These are phyloP conservation scores for Nowakowskiella sp. DNA, from an alignment of 192 early-diverging fungal species.

Conservation along the genomic window DNA sequence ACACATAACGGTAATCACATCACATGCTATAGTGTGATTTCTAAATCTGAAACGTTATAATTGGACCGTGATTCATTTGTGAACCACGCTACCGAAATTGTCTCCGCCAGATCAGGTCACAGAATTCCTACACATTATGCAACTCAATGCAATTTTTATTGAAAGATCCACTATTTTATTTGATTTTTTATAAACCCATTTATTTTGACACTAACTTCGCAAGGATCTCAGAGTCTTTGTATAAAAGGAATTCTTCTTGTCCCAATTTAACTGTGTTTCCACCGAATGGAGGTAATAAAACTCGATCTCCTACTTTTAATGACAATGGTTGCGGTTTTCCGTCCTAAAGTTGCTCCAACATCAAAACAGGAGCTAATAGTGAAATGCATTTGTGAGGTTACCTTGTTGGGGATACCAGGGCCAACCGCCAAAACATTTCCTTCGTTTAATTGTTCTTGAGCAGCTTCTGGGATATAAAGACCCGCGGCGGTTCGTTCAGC, in stretches of 20 bases:
- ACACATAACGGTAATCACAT: too few species aligned
- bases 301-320: constrained; percentile 85
- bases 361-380: neutral
- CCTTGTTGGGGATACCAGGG: constrained; percentile 78
- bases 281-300: constrained; percentile 92
- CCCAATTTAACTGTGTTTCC: constrained; percentile 88
- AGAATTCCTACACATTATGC: too few species aligned
- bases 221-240: constrained; percentile 88
- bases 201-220: constrained; percentile 74
- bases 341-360: constrained; percentile 39
- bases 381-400: neutral
- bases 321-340: constrained; percentile 72
- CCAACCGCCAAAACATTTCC: constrained; percentile 90
- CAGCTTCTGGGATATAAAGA: constrained; percentile 96
- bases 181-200: too few species aligned
- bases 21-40: too few species aligned
- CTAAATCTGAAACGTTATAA: too few species aligned
- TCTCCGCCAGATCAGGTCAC: too few species aligned
- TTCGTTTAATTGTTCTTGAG: constrained; percentile 96
- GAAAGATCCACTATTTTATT: too few species aligned
- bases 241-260: constrained; percentile 84
- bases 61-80: too few species aligned
- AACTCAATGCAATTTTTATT: too few species aligned
- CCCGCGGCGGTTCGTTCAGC: constrained; percentile 90
- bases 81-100: too few species aligned